Percentiles rank a stretch among this genome's conserved stretches.
Evolutionary conservation across 1,139 yeast species (phyloP).

Genomic region (Nadsonia commutata): DNA sequence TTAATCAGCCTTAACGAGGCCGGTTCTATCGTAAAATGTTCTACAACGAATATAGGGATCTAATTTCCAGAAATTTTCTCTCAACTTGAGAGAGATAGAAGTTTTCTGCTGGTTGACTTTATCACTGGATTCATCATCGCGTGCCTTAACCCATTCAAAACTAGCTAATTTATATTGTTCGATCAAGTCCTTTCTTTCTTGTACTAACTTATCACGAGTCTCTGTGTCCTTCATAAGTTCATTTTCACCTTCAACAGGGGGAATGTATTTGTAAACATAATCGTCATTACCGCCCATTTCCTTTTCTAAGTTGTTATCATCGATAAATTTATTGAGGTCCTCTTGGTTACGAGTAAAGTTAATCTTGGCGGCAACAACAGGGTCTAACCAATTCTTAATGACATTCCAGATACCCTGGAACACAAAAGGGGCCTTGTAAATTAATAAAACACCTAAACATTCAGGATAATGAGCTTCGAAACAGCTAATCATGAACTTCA

Average conservation of each 20-base stretch:
- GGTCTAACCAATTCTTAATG: slow-evolving; percentile 77
- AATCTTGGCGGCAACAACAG: slow-evolving; percentile 73
- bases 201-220: slow-evolving; percentile 27
- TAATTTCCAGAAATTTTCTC: slow-evolving; percentile 40
- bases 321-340: slow-evolving; percentile 47
- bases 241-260: slow-evolving; percentile 40
- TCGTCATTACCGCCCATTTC: slow-evolving; percentile 54
- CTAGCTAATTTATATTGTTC: slow-evolving; percentile 43
- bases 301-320: slow-evolving; percentile 37
- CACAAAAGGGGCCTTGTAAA: slow-evolving; percentile 86
- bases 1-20: slow-evolving; percentile 20
- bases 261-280: slow-evolving; percentile 37
- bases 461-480: slow-evolving; percentile 88
- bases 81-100: slow-evolving; percentile 33
- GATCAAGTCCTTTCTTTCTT: slow-evolving; percentile 35
- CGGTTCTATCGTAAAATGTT: slow-evolving; percentile 50
- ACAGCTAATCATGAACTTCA: slow-evolving; percentile 59
- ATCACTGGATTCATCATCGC: slow-evolving; percentile 25
- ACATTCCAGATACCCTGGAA: slow-evolving; percentile 78
- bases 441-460: slow-evolving; percentile 54
- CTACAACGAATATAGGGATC: slow-evolving; percentile 67
- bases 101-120: slow-evolving; percentile 32
- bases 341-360: slow-evolving; percentile 48
- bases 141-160: slow-evolving; percentile 50
- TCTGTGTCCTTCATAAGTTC: slow-evolving; percentile 28